Evolutionary conservation across 257 asterid genomes (phyloP).

Genomic region (Perilla frutescens): DNA sequence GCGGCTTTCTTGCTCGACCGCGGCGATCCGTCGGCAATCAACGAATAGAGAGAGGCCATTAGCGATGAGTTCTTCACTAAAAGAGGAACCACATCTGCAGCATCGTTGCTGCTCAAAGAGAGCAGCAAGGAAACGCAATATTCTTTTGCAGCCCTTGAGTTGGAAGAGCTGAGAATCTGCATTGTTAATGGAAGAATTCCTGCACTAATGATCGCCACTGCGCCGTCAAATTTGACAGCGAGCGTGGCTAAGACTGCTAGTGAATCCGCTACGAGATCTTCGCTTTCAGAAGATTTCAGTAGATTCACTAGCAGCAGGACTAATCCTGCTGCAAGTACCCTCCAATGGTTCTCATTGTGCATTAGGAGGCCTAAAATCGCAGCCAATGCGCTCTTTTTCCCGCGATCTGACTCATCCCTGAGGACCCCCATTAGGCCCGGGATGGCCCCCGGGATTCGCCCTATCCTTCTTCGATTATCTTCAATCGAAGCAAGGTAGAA

Average conservation of each 20-base stretch:
- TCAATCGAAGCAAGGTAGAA: constrained; percentile 80
- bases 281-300: constrained; percentile 46
- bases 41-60: constrained; percentile 61
- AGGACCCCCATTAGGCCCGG: constrained; percentile 58
- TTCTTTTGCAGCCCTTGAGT: constrained; percentile 55
- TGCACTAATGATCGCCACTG: constrained; percentile 55
- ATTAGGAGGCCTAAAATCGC: constrained; percentile 62
- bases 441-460: constrained; percentile 53
- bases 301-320: constrained; percentile 53
- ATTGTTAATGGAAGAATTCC: constrained; percentile 53
- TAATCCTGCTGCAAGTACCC: constrained; percentile 59
- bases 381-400: constrained; percentile 64
- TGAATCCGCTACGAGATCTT: constrained; percentile 61
- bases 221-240: constrained; percentile 65
- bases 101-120: constrained; percentile 62
- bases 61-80: constrained; percentile 69
- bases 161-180: constrained; percentile 50
- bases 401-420: constrained; percentile 51
- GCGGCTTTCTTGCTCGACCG: constrained; percentile 71
- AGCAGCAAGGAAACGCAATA: constrained; percentile 64
- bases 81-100: constrained; percentile 69
- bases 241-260: constrained; percentile 66
- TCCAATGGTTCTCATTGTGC: constrained; percentile 65
- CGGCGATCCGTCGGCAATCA: constrained; percentile 56
- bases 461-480: constrained; percentile 58